phyloP scores from a whole-genome alignment of 2,329 filamentous ascomycete genomes.

The Metarhizium humberi region DNA sequence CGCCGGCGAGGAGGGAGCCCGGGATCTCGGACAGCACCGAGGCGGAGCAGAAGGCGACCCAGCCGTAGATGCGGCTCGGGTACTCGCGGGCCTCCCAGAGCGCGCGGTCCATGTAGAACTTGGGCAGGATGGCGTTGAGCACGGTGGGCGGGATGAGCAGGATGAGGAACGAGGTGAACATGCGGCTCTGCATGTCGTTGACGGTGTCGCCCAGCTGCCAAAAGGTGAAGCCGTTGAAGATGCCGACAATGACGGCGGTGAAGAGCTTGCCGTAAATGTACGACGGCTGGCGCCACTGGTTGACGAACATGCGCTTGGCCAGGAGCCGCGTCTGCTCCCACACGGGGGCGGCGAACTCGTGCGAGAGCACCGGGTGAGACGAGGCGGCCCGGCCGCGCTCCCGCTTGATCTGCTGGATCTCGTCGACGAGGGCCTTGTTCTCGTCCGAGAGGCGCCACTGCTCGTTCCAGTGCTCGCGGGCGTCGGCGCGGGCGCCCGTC shows the following conservation, averaged over 20 bases:
- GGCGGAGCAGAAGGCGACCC: conserved; percentile 66
- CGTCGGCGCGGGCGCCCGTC: conserved; percentile 24
- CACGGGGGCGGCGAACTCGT: conserved; percentile 58
- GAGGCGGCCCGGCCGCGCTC: conserved; percentile 8
- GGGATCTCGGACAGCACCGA: conserved; percentile 67
- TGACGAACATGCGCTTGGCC: conserved; percentile 59
- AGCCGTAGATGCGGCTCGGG: conserved; percentile 67
- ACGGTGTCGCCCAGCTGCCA: conserved; percentile 57
- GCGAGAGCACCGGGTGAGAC: conserved; percentile 12
- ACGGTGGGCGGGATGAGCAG: conserved; percentile 60
- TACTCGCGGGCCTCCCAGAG: conserved; percentile 68
- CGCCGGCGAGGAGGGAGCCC: conserved; percentile 50
- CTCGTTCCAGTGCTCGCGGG: conserved; percentile 55
- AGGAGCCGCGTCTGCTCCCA: conserved; percentile 54
- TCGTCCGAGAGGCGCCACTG: conserved; percentile 62
- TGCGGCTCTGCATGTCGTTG: conserved; percentile 64
- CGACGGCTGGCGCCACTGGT: conserved; percentile 68
- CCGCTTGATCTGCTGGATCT: conserved; percentile 53
- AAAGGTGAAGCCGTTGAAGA: conserved; percentile 76
- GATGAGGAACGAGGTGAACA: conserved; percentile 64
- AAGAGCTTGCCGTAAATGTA: conserved; percentile 75
- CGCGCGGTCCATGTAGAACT: conserved; percentile 64
- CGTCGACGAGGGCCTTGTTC: conserved; percentile 45
- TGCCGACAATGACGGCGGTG: conserved; percentile 58
- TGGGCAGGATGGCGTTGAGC: conserved; percentile 66